These are phyloP conservation scores for Parastagonospora avenae DNA, from an alignment of 2,329 filamentous ascomycete genomes.

Conservation along the genomic window DNA sequence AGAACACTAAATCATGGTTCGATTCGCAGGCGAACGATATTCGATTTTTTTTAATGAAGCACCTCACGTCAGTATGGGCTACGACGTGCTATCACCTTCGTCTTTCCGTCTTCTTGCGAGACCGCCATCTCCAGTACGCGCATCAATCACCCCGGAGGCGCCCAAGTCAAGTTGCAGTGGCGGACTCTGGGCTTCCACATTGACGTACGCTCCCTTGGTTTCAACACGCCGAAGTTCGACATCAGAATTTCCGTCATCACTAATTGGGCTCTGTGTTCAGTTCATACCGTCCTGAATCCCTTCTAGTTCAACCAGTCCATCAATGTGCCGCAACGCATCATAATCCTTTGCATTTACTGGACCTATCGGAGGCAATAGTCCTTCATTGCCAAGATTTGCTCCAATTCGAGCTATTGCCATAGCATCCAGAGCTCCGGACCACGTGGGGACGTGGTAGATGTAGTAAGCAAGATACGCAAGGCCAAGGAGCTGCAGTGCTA, in stretches of 20 bases:
- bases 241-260: neutral
- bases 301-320: neutral
- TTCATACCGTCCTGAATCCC: neutral
- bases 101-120: neutral
- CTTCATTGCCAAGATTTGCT: neutral
- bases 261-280: neutral
- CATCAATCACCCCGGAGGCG: neutral
- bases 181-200: neutral
- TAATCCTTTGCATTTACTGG: neutral
- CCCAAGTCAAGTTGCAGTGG: neutral
- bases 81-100: no score
- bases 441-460: constrained; percentile 12
- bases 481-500: constrained; percentile 6
- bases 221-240: neutral
- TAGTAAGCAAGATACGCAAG: constrained; percentile 8
- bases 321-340: neutral
- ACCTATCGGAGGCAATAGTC: neutral
- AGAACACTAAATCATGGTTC: no score
- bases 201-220: neutral
- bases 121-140: neutral
- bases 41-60: no score
- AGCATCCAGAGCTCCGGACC: constrained; percentile 9
- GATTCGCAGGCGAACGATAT: no score
- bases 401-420: constrained; percentile 9
- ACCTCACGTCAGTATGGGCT: no score